Evolutionary conservation across 306 rosid species (phyloP).

Genomic region (Trifolium subterraneum): DNA sequence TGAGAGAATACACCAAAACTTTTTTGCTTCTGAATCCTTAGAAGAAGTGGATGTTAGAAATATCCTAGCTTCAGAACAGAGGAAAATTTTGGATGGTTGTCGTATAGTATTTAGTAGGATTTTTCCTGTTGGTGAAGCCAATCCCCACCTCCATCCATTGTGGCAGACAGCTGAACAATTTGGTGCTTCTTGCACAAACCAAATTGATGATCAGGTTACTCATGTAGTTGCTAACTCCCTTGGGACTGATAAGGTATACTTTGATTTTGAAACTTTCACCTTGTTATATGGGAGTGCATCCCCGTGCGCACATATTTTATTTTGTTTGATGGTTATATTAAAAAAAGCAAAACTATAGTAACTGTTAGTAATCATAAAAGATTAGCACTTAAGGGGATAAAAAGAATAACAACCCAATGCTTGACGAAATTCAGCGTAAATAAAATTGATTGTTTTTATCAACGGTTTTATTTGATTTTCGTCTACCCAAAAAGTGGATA

Average conservation of each 20-base stretch:
- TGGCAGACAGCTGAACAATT: conserved; percentile 99
- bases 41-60: conserved; percentile 95
- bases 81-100: conserved; percentile 84
- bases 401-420: neutral
- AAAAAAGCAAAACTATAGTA: conserved; percentile 2
- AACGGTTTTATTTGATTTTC: too few relatives aligned
- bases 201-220: conserved; percentile 92
- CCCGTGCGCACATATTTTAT: neutral
- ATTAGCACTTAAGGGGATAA: conserved; percentile 6
- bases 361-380: neutral
- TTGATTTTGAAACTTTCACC: conserved; percentile 24
- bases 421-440: conserved; percentile 20
- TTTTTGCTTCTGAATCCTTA: conserved; percentile 72
- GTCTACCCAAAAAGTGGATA: too few relatives aligned
- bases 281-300: neutral
- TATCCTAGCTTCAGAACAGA: conserved; percentile 86
- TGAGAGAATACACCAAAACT: conserved; percentile 81
- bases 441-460: too few relatives aligned
- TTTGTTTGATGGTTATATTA: conserved; percentile 2
- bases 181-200: conserved; percentile 88
- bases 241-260: conserved; percentile 95
- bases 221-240: conserved; percentile 90
- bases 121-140: conserved; percentile 84
- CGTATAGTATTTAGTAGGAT: conserved; percentile 95
- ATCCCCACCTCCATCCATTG: conserved; percentile 90